These are phyloP conservation scores for Crithidia fasciculata DNA, from an alignment of 208 protist genomes.

Conservation along the genomic window DNA sequence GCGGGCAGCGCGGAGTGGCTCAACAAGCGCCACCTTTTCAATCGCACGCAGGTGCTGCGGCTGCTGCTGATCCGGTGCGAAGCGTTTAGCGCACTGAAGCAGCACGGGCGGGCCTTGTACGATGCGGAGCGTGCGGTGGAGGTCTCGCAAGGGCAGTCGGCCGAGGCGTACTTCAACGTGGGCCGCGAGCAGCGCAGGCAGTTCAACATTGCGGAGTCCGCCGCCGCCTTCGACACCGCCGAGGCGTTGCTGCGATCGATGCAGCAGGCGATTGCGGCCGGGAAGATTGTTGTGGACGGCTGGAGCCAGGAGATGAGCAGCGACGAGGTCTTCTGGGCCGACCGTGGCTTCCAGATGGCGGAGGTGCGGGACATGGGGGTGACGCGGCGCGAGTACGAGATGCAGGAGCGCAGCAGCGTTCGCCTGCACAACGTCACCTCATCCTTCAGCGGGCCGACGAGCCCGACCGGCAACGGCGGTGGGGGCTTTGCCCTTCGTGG, in stretches of 20 bases:
- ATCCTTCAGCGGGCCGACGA: slow-evolving; percentile 14
- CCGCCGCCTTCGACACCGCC: slow-evolving; percentile 67
- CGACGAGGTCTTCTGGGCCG: slow-evolving; percentile 78
- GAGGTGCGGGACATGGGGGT: slow-evolving; percentile 52
- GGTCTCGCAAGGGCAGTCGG: slow-evolving; percentile 51
- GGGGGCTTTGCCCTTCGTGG: neutral
- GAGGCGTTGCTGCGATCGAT: slow-evolving; percentile 56
- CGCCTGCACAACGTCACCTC: neutral
- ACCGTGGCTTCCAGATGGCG: slow-evolving; percentile 57
- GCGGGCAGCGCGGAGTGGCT: slow-evolving; percentile 22
- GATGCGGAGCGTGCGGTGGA: slow-evolving; percentile 63
- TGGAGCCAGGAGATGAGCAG: slow-evolving; percentile 33
- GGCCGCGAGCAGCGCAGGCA: slow-evolving; percentile 68
- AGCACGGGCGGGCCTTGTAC: slow-evolving; percentile 64
- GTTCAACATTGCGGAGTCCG: slow-evolving; percentile 52
- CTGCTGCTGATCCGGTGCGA: slow-evolving; percentile 79
- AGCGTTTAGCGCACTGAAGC: slow-evolving; percentile 53
- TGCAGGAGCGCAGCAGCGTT: slow-evolving; percentile 32
- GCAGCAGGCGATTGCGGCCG: slow-evolving; percentile 30
- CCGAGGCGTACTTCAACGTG: slow-evolving; percentile 73
- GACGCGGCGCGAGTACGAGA: slow-evolving; percentile 53
- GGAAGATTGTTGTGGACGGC: slow-evolving; percentile 25
- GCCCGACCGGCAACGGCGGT: neutral
- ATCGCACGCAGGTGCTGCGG: slow-evolving; percentile 62
- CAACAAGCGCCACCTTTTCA: slow-evolving; percentile 40